phyloP scores from a whole-genome alignment of 23 red algal genomes.

The Agarophyton chilense region DNA sequence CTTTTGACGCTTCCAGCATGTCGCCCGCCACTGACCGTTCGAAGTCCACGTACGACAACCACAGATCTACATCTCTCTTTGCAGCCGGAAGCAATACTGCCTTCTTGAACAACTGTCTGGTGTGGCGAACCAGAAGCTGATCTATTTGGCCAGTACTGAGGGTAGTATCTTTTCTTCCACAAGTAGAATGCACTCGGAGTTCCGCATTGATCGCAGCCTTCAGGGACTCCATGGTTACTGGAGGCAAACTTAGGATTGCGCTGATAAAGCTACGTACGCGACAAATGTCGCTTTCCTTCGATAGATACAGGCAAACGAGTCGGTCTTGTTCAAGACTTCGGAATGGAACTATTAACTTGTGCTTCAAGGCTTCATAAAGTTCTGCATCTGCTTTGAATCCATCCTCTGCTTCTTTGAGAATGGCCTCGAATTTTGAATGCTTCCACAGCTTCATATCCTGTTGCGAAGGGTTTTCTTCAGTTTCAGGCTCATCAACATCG shows the following conservation, averaged over 20 bases:
- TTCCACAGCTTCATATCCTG: background rate
- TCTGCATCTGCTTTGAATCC: background rate
- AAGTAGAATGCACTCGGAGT: background rate
- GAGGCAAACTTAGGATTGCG: constrained; percentile 14
- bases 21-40: constrained; percentile 41
- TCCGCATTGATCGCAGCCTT: constrained; percentile 48
- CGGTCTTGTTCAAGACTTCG: constrained; percentile 35
- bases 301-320: constrained; percentile 20
- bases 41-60: constrained; percentile 46
- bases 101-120: constrained; percentile 28
- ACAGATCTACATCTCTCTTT: constrained; percentile 42
- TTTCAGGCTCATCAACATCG: background rate
- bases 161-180: background rate
- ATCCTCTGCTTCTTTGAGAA: background rate
- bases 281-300: background rate
- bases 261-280: constrained; percentile 6
- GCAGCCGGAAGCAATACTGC: constrained; percentile 27
- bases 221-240: constrained; percentile 32
- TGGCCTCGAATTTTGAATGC: background rate
- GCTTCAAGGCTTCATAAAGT: constrained; percentile 30
- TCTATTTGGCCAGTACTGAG: background rate
- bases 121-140: background rate
- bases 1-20: background rate
- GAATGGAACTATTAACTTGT: constrained; percentile 44
- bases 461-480: background rate